Evolutionary conservation across 1,139 yeast species (phyloP), one percentile per base, ranked within the genome.

Genomic region (Geotrichum fermentans): DNA sequence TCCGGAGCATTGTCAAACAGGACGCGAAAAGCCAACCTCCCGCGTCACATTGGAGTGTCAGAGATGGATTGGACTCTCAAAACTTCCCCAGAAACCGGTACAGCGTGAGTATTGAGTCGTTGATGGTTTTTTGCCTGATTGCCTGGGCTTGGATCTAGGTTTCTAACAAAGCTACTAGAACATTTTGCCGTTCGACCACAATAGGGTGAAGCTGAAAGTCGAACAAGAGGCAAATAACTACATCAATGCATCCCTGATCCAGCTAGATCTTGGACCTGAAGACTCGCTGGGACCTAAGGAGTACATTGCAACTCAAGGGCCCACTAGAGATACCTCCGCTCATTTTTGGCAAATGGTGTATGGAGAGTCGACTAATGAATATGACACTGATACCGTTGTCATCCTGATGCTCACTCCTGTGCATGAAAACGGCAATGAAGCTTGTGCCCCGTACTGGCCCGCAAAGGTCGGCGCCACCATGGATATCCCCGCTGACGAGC

Each of bases 321-420:
- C 98, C 0, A 71, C 81, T 4, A 61, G 63, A 2, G 50, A 61
- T 11, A 89, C 97, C 0, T 69, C 73, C 48, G 73, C 69, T 34
- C 90, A 85, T 60, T 88, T 87, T 62, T 90, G 96, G 98, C 81
- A 82, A 50, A 88, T 88, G 96, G 79, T 85, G 35, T 77, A 73
- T 55, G 70, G 40, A 1, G 17, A 40, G 35, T 44, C 43, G 6
- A 38, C 32, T 13, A 8, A 39, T 7, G 37, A 20, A 16, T 30
- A 18, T 13, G 22, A 35, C 64, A 24, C 69, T 70, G 66, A 69
- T 14, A 67, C 73, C 14, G 74, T 85, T 1, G 78, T 83, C 1
- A 72, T 92, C 8, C 82, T 87, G 11, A 92, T 90, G 97, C 80
- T 92, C 42, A 90, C 98, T 0, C 94, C 95, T 0, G 65, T 89